A percentile compares a stretch with the other conserved stretches of the same genome.
Conservation (phyloP, 1,284 basidiomycete species). For the Erythrobasidium hasegawianum region DNA sequence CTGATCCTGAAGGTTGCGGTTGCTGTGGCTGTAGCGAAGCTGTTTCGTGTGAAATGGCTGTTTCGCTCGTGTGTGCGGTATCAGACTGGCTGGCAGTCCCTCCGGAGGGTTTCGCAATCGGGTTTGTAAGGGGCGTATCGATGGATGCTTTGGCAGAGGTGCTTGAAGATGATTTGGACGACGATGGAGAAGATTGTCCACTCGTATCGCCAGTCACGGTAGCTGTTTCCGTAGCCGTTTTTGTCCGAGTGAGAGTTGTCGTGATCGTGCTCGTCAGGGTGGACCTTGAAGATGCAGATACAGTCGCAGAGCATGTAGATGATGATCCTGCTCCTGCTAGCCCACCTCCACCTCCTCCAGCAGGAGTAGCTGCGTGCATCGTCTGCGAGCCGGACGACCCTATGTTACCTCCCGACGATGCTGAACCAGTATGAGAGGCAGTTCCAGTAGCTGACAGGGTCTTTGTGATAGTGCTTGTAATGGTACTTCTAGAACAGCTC, state of each 20-base stretch:
- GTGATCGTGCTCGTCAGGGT: slow-evolving; percentile 9
- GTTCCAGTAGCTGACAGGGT: neutral
- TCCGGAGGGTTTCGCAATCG: too few relatives aligned
- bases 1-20: neutral
- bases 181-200: neutral
- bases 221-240: slow-evolving; percentile 1
- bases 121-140: too few relatives aligned
- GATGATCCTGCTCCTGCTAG: neutral
- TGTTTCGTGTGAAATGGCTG: neutral
- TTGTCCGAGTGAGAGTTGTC: slow-evolving; percentile 1
- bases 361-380: neutral
- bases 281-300: neutral
- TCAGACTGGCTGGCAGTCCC: neutral
- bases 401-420: too few relatives aligned
- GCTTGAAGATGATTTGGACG: neutral
- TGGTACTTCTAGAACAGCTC: neutral
- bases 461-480: slow-evolving; percentile 10
- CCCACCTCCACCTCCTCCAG: neutral
- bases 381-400: too few relatives aligned
- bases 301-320: neutral
- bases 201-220: neutral
- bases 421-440: neutral
- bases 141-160: neutral
- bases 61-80: neutral
- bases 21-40: neutral